A percentile compares a stretch with the other conserved stretches of the same genome.
phyloP scores from a whole-genome alignment of 257 asterid genomes.

The Handroanthus guayacan region DNA sequence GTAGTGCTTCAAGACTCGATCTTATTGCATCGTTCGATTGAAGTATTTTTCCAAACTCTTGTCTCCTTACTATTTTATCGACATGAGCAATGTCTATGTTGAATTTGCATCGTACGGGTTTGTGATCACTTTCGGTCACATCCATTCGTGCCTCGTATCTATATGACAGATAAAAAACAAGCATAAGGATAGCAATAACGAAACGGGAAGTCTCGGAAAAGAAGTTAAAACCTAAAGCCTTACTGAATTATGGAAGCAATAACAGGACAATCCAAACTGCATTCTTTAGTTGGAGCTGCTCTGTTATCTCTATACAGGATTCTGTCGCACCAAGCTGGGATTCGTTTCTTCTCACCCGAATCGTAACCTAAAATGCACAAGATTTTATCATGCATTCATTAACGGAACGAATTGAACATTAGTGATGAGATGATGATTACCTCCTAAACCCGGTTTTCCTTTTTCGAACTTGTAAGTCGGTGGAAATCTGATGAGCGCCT shows the following conservation, averaged over 20 bases:
- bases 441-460: conserved; percentile 97
- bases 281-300: conserved; percentile 49
- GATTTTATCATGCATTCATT: neutral
- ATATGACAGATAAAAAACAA: neutral
- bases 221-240: conserved; percentile 28
- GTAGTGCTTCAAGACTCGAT: conserved; percentile 58
- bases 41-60: conserved; percentile 70
- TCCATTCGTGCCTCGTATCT: conserved; percentile 96
- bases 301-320: conserved; percentile 78
- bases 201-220: neutral
- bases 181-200: neutral
- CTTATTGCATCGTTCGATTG: conserved; percentile 53
- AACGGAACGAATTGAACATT: no score
- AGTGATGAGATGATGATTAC: conserved; percentile 39
- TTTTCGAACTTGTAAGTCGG: conserved; percentile 95
- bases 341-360: conserved; percentile 93
- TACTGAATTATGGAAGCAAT: conserved; percentile 73
- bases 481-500: conserved; percentile 83
- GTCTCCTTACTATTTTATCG: conserved; percentile 76
- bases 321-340: conserved; percentile 98
- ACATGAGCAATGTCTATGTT: conserved; percentile 72
- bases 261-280: conserved; percentile 83
- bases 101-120: conserved; percentile 89
- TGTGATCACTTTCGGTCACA: conserved; percentile 90
- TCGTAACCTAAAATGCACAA: conserved; percentile 69